Evolutionary conservation across 371 early-diverging fungal species (phyloP).

Genomic region (Zancudomyces culisetae): DNA sequence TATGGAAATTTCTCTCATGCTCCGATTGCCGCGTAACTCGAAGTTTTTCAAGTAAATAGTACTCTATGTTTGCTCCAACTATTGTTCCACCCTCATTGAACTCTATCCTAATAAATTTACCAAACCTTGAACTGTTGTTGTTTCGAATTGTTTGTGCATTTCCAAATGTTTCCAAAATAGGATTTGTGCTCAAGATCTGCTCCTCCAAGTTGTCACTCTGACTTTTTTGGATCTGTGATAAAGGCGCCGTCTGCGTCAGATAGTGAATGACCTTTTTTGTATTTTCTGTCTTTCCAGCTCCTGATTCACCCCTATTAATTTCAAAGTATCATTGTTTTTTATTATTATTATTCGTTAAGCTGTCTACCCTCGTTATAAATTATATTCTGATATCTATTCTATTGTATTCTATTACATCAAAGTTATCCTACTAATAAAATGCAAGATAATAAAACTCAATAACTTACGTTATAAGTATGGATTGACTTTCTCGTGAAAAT

Average conservation of each 20-base stretch:
- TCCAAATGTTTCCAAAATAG: conserved; percentile 98
- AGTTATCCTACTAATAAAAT: background rate
- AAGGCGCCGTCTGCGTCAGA: conserved; percentile 65
- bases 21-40: conserved; percentile 83
- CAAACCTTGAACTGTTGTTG: conserved; percentile 98
- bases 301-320: conserved; percentile 83
- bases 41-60: conserved; percentile 96
- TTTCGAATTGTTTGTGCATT: conserved; percentile 99
- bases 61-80: conserved; percentile 92
- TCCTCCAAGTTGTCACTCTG: conserved; percentile 51
- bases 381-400: too few species aligned
- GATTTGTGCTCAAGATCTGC: conserved; percentile 94
- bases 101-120: conserved; percentile 98
- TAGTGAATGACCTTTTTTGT: conserved; percentile 99
- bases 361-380: too few species aligned
- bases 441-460: background rate
- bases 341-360: too few species aligned
- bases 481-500: conserved; percentile 85
- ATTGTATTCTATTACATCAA: too few species aligned
- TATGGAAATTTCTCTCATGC: conserved; percentile 94
- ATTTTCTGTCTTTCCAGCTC: conserved; percentile 99
- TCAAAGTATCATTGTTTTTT: background rate
- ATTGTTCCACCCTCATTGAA: conserved; percentile 78
- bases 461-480: conserved; percentile 83
- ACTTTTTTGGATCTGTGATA: conserved; percentile 9